Percentiles rank a stretch among this genome's conserved stretches.
Conservation (phyloP, 108 stramenopile genomes). For the Nitzschia sp. region DNA sequence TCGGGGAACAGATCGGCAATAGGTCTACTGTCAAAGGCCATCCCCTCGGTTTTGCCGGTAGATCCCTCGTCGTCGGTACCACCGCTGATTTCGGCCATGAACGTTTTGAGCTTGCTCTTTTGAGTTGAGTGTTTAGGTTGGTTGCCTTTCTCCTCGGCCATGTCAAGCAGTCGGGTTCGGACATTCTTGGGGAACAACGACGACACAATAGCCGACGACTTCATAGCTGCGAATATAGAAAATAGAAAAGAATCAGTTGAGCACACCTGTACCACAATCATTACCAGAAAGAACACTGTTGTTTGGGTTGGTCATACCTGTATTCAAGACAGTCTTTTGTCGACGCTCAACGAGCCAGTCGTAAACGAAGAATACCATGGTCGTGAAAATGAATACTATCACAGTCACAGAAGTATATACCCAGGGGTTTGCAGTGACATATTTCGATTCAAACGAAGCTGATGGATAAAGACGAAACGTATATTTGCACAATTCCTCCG, state of each 20-base stretch:
- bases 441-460: conserved; percentile 34
- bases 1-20: conserved; percentile 73
- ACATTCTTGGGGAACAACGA: conserved; percentile 4
- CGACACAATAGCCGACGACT: conserved; percentile 3
- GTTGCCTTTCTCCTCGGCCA: background rate
- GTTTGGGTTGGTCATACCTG: too few relatives aligned
- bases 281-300: too few relatives aligned
- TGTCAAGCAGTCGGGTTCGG: background rate
- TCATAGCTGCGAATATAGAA: conserved; percentile 21
- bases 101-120: conserved; percentile 27
- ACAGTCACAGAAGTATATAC: conserved; percentile 39
- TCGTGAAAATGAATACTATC: conserved; percentile 42
- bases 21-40: conserved; percentile 30
- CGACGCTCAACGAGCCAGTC: conserved; percentile 33
- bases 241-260: background rate
- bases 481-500: background rate
- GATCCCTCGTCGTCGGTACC: background rate
- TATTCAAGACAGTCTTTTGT: conserved; percentile 28
- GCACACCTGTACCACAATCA: too few relatives aligned
- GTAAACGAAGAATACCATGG: conserved; percentile 20
- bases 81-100: background rate
- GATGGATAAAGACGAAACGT: conserved; percentile 53
- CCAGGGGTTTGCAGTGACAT: background rate
- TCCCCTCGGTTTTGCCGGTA: background rate
- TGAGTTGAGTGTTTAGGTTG: background rate